A percentile compares a stretch with the other conserved stretches of the same genome.
phyloP scores from a whole-genome alignment of 2,329 filamentous ascomycete species.

The Colletotrichum tamarilloi region DNA sequence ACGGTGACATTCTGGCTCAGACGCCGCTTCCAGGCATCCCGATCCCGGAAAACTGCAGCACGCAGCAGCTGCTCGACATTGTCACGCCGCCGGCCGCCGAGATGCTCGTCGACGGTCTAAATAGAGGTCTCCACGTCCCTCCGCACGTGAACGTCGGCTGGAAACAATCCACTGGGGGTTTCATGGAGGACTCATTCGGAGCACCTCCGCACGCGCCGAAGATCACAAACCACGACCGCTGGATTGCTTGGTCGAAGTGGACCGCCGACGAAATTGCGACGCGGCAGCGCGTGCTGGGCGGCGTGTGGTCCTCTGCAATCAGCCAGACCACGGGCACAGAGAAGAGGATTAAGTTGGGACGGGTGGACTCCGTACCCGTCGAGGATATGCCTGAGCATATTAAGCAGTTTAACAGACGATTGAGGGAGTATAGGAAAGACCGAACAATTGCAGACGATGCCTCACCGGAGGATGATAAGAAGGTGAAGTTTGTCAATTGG shows the following conservation, averaged over 20 bases:
- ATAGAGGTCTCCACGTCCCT: slow-evolving; percentile 71
- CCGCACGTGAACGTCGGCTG: slow-evolving; percentile 58
- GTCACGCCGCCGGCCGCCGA: slow-evolving; percentile 74
- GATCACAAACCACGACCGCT: slow-evolving; percentile 71
- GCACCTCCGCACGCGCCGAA: slow-evolving; percentile 73
- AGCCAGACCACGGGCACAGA: slow-evolving; percentile 37
- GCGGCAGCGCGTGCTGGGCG: slow-evolving; percentile 69
- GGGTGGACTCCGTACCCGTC: slow-evolving; percentile 40
- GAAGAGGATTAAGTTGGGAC: slow-evolving; percentile 54
- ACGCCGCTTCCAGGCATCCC: slow-evolving; percentile 68
- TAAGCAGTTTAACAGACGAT: background rate
- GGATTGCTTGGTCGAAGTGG: slow-evolving; percentile 70
- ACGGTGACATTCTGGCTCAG: slow-evolving; percentile 80
- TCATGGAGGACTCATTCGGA: background rate
- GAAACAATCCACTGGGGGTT: slow-evolving; percentile 39
- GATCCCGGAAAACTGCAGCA: slow-evolving; percentile 57
- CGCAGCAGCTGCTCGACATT: slow-evolving; percentile 51
- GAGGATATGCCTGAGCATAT: background rate
- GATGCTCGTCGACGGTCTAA: slow-evolving; percentile 76
- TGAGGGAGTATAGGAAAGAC: background rate
- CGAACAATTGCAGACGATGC: background rate
- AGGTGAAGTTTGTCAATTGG: slow-evolving; percentile 1
- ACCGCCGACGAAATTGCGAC: slow-evolving; percentile 64
- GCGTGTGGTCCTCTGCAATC: slow-evolving; percentile 69
- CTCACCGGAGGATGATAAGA: background rate